Percentiles rank a stretch among this genome's conserved stretches.
Conservation (phyloP, 208 protist genomes). For the Acanthamoeba culbertsoni region DNA sequence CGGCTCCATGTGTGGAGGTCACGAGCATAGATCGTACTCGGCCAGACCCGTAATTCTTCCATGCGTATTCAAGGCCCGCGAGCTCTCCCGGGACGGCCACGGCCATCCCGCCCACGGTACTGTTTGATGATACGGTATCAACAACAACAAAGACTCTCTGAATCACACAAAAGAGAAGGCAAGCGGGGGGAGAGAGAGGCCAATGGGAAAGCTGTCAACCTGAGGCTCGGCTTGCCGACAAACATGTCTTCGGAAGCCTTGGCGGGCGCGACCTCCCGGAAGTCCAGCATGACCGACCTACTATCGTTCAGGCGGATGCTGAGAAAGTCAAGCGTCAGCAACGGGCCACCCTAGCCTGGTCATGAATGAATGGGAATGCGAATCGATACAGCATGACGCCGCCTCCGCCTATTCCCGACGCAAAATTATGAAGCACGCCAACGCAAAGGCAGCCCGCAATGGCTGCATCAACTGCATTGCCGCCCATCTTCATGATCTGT, state of each 20-base stretch:
- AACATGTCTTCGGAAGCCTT: slow-evolving; percentile 58
- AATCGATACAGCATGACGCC: slow-evolving; percentile 53
- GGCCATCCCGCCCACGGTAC: slow-evolving; percentile 32
- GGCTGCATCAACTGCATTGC: slow-evolving; percentile 75
- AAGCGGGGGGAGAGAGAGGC: too few species aligned
- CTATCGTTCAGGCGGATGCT: background rate
- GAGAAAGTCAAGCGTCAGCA: background rate
- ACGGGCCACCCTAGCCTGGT: too few species aligned
- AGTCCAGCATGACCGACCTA: slow-evolving; percentile 56
- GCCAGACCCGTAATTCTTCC: background rate
- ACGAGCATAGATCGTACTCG: background rate
- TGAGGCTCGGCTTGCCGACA: background rate
- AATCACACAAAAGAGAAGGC: too few species aligned
- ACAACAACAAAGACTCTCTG: too few species aligned
- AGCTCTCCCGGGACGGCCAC: slow-evolving; percentile 63
- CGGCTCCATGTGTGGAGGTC: background rate
- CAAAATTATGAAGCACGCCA: slow-evolving; percentile 63
- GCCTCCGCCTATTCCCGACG: slow-evolving; percentile 76
- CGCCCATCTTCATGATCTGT: slow-evolving; percentile 46
- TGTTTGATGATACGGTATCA: too few species aligned
- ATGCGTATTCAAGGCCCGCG: slow-evolving; percentile 58
- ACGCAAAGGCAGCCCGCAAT: slow-evolving; percentile 68
- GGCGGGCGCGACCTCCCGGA: slow-evolving; percentile 63
- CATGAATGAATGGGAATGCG: background rate
- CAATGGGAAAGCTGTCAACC: too few species aligned